Conservation (phyloP, 495 filamentous ascomycete genomes). For the Aspergillus sparsus region DNA sequence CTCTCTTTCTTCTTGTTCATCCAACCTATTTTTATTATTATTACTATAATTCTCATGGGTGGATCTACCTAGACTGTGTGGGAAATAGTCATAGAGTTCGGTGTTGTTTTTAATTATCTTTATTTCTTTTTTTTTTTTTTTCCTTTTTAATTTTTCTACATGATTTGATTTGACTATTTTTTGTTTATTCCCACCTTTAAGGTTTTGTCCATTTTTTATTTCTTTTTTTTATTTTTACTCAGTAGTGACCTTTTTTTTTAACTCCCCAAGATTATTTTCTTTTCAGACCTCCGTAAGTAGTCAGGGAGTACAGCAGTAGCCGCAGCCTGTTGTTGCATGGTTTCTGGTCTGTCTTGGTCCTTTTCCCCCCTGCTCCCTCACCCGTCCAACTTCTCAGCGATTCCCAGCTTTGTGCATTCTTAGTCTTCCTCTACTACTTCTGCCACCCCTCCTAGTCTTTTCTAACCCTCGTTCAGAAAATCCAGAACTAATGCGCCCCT, state of each 20-base stretch:
- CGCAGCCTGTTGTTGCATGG: conserved; percentile 27
- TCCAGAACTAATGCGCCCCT: conserved; percentile 23
- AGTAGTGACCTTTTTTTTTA: conserved; percentile 4
- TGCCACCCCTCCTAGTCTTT: conserved; percentile 21
- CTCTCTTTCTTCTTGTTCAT: not conserved
- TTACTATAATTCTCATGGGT: not conserved
- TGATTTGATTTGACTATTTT: not conserved
- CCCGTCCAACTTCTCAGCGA: conserved; percentile 20
- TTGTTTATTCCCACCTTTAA: conserved; percentile 10
- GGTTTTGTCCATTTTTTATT: conserved; percentile 13
- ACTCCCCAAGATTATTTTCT: conserved; percentile 1
- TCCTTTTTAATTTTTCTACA: not conserved
- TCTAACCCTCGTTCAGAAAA: conserved; percentile 18
- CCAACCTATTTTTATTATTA: not conserved
- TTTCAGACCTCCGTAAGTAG: conserved; percentile 6
- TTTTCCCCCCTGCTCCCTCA: conserved; percentile 21
- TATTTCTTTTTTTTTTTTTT: not conserved
- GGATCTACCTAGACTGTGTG: not conserved
- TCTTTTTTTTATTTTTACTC: conserved; percentile 7
- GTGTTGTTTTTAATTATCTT: not conserved
- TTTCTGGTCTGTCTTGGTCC: conserved; percentile 18
- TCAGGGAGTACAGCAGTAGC: conserved; percentile 31
- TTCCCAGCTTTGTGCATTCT: conserved; percentile 27
- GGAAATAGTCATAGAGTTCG: not conserved
- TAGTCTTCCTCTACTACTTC: conserved; percentile 16